Conservation (phyloP, 805 yeast species). For the Yueomyces sp. region DNA sequence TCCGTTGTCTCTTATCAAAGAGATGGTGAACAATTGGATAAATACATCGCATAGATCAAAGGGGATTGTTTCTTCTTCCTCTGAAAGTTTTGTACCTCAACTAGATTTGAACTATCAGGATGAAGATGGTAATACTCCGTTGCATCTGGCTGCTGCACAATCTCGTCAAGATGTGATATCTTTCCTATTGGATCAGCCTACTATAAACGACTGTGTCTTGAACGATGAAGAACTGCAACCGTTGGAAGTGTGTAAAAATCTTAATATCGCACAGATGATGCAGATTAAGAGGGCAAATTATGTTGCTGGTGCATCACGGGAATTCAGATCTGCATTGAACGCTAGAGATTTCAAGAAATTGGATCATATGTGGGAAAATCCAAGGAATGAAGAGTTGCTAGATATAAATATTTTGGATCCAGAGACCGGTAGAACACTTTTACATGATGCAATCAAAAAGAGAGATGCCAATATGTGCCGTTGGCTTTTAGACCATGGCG, state of each 20-base stretch:
- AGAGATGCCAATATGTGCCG: slow-evolving; percentile 71
- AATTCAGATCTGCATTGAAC: slow-evolving; percentile 57
- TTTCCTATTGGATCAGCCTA: slow-evolving; percentile 42
- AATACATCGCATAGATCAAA: slow-evolving; percentile 3
- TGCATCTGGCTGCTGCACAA: slow-evolving; percentile 73
- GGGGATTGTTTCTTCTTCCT: neutral
- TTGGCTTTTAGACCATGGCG: slow-evolving; percentile 83
- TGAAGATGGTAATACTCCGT: slow-evolving; percentile 75
- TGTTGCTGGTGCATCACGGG: slow-evolving; percentile 56
- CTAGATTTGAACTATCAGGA: slow-evolving; percentile 66
- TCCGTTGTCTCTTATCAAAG: slow-evolving; percentile 40
- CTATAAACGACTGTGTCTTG: slow-evolving; percentile 71
- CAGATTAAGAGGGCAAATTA: slow-evolving; percentile 65
- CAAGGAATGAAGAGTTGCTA: slow-evolving; percentile 66
- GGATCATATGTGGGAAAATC: slow-evolving; percentile 49
- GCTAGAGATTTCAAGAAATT: slow-evolving; percentile 50
- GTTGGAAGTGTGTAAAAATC: slow-evolving; percentile 54
- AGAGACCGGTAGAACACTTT: slow-evolving; percentile 78
- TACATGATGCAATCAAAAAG: slow-evolving; percentile 72
- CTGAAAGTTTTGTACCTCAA: slow-evolving; percentile 8
- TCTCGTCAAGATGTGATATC: slow-evolving; percentile 67
- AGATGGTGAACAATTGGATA: slow-evolving; percentile 28
- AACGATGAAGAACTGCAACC: slow-evolving; percentile 69
- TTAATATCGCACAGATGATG: slow-evolving; percentile 61
- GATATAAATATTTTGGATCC: slow-evolving; percentile 93